Evolutionary conservation across 1,139 yeast genomes (phyloP).

Genomic region (Diutina siamensis): DNA sequence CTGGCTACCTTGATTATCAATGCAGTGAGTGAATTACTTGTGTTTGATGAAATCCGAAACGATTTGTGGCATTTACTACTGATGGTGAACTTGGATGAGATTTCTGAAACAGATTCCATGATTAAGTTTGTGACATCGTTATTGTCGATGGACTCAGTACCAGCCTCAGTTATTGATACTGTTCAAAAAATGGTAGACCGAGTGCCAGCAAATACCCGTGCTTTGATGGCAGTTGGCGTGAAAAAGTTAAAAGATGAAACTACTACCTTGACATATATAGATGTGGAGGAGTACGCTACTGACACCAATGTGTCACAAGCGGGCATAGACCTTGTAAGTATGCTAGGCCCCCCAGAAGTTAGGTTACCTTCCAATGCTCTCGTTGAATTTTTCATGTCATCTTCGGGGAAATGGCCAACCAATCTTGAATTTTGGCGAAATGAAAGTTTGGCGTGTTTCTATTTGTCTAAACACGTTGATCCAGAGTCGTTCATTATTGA

Average conservation of each 20-base stretch:
- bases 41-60: not conserved
- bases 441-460: no score
- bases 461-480: no score
- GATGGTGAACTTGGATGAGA: not conserved
- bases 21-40: not conserved
- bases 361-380: no score
- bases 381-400: no score
- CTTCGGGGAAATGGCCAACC: not conserved
- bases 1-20: not conserved
- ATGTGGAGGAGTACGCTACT: not conserved
- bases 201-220: not conserved
- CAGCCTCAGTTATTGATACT: not conserved
- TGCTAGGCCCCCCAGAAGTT: not conserved
- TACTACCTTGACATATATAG: not conserved
- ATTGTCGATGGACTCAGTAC: no score
- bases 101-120: not conserved
- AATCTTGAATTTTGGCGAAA: no score
- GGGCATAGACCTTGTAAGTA: not conserved
- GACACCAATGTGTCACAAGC: not conserved
- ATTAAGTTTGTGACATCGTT: not conserved
- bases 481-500: no score
- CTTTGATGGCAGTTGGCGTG: not conserved
- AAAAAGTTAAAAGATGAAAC: no score
- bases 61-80: not conserved
- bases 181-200: not conserved